phyloP scores from a whole-genome alignment of 2,329 filamentous ascomycete genomes.

The Gliomastix tumulicola region DNA sequence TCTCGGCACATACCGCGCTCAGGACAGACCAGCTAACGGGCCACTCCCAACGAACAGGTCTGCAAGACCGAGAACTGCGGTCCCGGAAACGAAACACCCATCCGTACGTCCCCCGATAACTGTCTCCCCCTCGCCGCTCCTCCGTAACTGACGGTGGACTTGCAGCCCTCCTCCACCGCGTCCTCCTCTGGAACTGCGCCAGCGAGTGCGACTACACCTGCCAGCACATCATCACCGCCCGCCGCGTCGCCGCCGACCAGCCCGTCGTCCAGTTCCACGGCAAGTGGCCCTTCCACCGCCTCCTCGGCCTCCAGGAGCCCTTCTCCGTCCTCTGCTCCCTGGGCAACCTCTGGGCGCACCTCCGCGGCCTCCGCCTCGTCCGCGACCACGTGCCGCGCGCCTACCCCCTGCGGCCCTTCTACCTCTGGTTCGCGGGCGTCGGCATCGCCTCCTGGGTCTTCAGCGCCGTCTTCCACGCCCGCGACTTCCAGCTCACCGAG shows the following conservation, averaged over 20 bases:
- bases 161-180: conserved; percentile 71
- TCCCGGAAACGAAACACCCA: conserved; percentile 49
- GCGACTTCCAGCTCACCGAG: conserved; percentile 81
- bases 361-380: conserved; percentile 65
- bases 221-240: conserved; percentile 81
- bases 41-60: no score
- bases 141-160: background rate
- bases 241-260: conserved; percentile 58
- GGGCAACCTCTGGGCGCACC: conserved; percentile 84
- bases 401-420: conserved; percentile 76
- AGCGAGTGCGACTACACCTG: conserved; percentile 97
- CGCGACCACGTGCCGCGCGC: conserved; percentile 60
- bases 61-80: conserved; percentile 78
- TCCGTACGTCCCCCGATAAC: conserved; percentile 54
- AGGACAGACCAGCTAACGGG: no score
- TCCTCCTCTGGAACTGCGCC: conserved; percentile 88
- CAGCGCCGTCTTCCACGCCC: conserved; percentile 85
- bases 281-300: conserved; percentile 94
- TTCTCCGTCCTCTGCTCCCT: conserved; percentile 90
- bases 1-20: no score
- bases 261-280: conserved; percentile 89
- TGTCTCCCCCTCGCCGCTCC: conserved; percentile 2
- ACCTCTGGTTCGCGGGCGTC: conserved; percentile 71
- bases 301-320: conserved; percentile 91
- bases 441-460: conserved; percentile 80